A percentile compares a stretch with the other conserved stretches of the same genome.
phyloP scores from a whole-genome alignment of 1,284 basidiomycete species.

The Microbotryum scabiosae region DNA sequence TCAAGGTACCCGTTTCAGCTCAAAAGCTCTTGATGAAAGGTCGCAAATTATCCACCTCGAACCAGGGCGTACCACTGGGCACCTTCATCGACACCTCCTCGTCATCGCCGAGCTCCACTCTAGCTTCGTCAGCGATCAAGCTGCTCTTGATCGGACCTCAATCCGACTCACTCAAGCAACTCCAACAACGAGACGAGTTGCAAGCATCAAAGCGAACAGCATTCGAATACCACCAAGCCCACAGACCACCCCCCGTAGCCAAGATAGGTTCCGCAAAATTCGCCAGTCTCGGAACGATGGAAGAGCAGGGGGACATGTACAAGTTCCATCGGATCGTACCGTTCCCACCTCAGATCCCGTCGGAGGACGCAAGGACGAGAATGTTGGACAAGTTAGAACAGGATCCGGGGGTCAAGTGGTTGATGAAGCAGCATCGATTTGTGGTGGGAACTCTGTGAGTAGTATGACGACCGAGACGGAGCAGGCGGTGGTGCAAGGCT shows the following conservation, averaged over 20 bases:
- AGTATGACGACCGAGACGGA: conserved; percentile 57
- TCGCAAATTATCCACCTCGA: conserved; percentile 6
- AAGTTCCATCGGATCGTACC: conserved; percentile 27
- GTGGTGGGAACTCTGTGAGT: conserved; percentile 22
- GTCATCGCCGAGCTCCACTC: background rate
- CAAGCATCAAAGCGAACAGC: conserved; percentile 17
- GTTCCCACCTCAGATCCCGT: conserved; percentile 20
- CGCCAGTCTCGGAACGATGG: conserved; percentile 8
- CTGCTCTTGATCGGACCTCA: conserved; percentile 27
- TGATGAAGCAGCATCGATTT: conserved; percentile 22
- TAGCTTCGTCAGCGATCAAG: conserved; percentile 3
- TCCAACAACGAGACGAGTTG: conserved; percentile 7
- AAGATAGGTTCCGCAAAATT: conserved; percentile 12
- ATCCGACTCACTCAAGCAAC: conserved; percentile 6
- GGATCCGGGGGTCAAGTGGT: conserved; percentile 27
- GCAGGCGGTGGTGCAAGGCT: no score
- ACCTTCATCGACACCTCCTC: background rate
- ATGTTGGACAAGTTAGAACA: conserved; percentile 23
- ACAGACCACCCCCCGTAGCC: background rate
- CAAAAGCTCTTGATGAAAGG: conserved; percentile 28
- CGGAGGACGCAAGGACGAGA: conserved; percentile 13
- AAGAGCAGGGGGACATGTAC: conserved; percentile 5
- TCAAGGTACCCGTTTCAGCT: conserved; percentile 13
- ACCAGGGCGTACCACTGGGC: background rate
- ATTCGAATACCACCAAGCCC: conserved; percentile 10